Evolutionary conservation across 805 yeast genomes (phyloP).

Genomic region (Lachancea fermentati): DNA sequence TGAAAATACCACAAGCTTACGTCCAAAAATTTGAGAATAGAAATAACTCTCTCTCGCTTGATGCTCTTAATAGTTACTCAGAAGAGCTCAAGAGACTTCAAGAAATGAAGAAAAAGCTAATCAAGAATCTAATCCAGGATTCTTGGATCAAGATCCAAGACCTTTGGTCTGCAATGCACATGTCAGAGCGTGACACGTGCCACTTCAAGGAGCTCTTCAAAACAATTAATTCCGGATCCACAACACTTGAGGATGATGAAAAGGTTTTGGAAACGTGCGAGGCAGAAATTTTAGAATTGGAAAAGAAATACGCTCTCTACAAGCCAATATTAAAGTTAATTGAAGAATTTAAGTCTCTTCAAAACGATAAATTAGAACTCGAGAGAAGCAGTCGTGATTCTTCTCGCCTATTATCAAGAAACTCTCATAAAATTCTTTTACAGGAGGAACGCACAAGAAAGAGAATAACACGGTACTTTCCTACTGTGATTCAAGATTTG

Average conservation of each 20-base stretch:
- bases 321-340: slow-evolving; percentile 54
- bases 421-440: slow-evolving; percentile 70
- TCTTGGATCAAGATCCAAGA: slow-evolving; percentile 53
- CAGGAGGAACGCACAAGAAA: slow-evolving; percentile 77
- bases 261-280: slow-evolving; percentile 58
- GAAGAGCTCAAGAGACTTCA: slow-evolving; percentile 53
- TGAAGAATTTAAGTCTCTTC: slow-evolving; percentile 47
- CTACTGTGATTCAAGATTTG: slow-evolving; percentile 51
- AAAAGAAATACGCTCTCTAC: slow-evolving; percentile 43
- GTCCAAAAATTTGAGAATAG: slow-evolving; percentile 36
- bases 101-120: slow-evolving; percentile 53
- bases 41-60: slow-evolving; percentile 44
- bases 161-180: slow-evolving; percentile 59
- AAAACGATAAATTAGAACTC: slow-evolving; percentile 55
- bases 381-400: slow-evolving; percentile 74
- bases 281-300: slow-evolving; percentile 48
- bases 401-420: slow-evolving; percentile 65
- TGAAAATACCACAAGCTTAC: slow-evolving; percentile 42
- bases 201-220: slow-evolving; percentile 38
- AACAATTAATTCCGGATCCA: slow-evolving; percentile 10
- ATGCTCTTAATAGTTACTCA: slow-evolving; percentile 46
- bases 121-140: slow-evolving; percentile 62
- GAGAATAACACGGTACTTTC: slow-evolving; percentile 60
- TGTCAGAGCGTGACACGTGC: slow-evolving; percentile 44
- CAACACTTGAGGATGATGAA: slow-evolving; percentile 46